Evolutionary conservation across 2,329 filamentous ascomycete genomes (phyloP).

Genomic region (Exophiala sideris): DNA sequence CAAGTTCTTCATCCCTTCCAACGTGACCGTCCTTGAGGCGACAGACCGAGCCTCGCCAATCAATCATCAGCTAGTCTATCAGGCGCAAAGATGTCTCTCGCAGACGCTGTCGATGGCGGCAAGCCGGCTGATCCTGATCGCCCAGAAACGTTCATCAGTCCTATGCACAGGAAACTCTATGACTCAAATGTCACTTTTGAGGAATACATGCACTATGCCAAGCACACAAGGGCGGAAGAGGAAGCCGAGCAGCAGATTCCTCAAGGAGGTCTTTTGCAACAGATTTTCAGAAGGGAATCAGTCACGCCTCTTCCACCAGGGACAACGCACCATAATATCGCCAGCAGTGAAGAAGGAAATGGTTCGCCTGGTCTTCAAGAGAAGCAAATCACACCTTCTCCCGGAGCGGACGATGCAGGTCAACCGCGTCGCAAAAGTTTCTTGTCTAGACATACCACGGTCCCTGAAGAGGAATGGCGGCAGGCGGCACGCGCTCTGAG

Average conservation of each 20-base stretch:
- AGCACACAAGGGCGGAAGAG: conserved; percentile 36
- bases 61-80: background rate
- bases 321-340: background rate
- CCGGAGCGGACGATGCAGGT: background rate
- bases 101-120: conserved; percentile 4
- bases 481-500: conserved; percentile 46
- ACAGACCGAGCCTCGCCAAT: background rate
- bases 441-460: conserved; percentile 3
- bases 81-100: conserved; percentile 6
- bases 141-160: conserved; percentile 5
- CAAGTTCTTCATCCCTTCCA: background rate
- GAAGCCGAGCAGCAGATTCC: conserved; percentile 14
- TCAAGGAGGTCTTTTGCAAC: conserved; percentile 7
- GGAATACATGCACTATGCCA: conserved; percentile 41
- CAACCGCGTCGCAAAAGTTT: conserved; percentile 6
- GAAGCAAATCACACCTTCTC: background rate
- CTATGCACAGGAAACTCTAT: conserved; percentile 26
- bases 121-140: conserved; percentile 1
- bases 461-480: conserved; percentile 40
- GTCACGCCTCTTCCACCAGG: background rate
- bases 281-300: conserved; percentile 11
- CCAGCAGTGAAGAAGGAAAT: conserved; percentile 1
- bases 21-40: background rate
- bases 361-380: background rate
- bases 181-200: conserved; percentile 35